Percentiles rank a stretch among this genome's conserved stretches.
These are phyloP conservation scores for Ascobolus immersus DNA, from an alignment of 495 filamentous ascomycete genomes.

Conservation along the genomic window DNA sequence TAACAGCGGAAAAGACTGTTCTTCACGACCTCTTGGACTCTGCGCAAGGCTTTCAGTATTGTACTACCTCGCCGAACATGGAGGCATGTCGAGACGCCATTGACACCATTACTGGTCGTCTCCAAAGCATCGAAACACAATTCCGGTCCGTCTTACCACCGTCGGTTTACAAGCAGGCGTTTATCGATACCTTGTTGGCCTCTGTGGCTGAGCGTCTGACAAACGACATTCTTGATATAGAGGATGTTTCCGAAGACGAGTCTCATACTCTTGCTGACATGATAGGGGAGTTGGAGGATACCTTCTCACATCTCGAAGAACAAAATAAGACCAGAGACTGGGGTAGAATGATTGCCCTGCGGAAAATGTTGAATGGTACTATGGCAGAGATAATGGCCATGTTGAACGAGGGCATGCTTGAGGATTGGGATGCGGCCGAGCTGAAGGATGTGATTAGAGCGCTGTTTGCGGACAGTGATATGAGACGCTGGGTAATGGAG, in stretches of 20 bases:
- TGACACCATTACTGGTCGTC: slow-evolving; percentile 35
- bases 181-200: slow-evolving; percentile 62
- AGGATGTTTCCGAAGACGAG: slow-evolving; percentile 67
- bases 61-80: slow-evolving; percentile 34
- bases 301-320: slow-evolving; percentile 37
- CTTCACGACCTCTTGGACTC: slow-evolving; percentile 65
- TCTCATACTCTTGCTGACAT: slow-evolving; percentile 51
- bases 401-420: slow-evolving; percentile 66
- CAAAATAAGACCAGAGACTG: too few relatives aligned
- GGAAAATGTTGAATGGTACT: slow-evolving; percentile 71
- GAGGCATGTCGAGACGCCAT: slow-evolving; percentile 46
- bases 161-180: slow-evolving; percentile 59
- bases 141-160: slow-evolving; percentile 65
- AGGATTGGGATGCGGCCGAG: slow-evolving; percentile 62
- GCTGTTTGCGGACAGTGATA: slow-evolving; percentile 69
- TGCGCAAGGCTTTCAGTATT: slow-evolving; percentile 36
- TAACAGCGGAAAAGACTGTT: slow-evolving; percentile 42
- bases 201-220: slow-evolving; percentile 59
- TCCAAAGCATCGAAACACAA: slow-evolving; percentile 38
- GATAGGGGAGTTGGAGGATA: slow-evolving; percentile 43
- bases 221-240: slow-evolving; percentile 59
- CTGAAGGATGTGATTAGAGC: slow-evolving; percentile 67
- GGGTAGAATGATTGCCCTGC: slow-evolving; percentile 72
- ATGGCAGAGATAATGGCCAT: slow-evolving; percentile 69
- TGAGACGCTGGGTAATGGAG: slow-evolving; percentile 46